Conservation (phyloP, 768 basidiomycete species). For the Xerocomellus intermedius region DNA sequence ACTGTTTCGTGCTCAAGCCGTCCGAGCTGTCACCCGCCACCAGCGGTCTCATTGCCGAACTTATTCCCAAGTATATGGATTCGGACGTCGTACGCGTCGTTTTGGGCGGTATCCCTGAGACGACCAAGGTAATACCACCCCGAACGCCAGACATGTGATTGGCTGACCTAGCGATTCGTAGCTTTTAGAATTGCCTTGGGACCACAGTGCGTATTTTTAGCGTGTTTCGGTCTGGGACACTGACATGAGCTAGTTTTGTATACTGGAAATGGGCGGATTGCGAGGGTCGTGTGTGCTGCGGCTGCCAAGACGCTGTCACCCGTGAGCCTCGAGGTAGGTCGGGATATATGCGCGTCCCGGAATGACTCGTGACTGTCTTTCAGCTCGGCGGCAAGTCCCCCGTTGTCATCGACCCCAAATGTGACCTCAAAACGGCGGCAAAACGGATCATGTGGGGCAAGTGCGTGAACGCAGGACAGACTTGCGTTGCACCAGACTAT, state of each 20-base stretch:
- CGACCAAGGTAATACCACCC: conserved; percentile 44
- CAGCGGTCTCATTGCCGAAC: conserved; percentile 58
- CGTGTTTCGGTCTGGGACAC: background rate
- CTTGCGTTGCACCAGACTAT: conserved; percentile 66
- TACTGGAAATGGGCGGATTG: conserved; percentile 63
- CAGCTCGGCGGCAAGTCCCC: conserved; percentile 76
- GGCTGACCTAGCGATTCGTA: conserved; percentile 23
- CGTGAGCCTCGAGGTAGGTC: conserved; percentile 51
- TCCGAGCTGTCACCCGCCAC: conserved; percentile 64
- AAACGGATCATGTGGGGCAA: conserved; percentile 85
- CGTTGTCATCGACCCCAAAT: conserved; percentile 67
- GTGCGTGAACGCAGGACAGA: conserved; percentile 70
- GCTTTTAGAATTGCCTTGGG: conserved; percentile 75
- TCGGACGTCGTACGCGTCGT: conserved; percentile 60
- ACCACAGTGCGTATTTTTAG: conserved; percentile 41
- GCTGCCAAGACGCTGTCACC: conserved; percentile 79
- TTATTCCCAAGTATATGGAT: conserved; percentile 77
- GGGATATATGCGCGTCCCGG: background rate
- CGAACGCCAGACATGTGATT: background rate
- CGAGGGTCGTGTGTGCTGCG: conserved; percentile 62
- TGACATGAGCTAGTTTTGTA: conserved; percentile 39
- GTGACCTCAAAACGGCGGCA: conserved; percentile 64
- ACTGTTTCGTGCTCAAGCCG: conserved; percentile 69
- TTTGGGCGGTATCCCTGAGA: conserved; percentile 65
- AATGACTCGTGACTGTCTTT: background rate